These are phyloP conservation scores for Chrysosporium queenslandicum DNA, from an alignment of 2,329 filamentous ascomycete genomes.

Conservation along the genomic window DNA sequence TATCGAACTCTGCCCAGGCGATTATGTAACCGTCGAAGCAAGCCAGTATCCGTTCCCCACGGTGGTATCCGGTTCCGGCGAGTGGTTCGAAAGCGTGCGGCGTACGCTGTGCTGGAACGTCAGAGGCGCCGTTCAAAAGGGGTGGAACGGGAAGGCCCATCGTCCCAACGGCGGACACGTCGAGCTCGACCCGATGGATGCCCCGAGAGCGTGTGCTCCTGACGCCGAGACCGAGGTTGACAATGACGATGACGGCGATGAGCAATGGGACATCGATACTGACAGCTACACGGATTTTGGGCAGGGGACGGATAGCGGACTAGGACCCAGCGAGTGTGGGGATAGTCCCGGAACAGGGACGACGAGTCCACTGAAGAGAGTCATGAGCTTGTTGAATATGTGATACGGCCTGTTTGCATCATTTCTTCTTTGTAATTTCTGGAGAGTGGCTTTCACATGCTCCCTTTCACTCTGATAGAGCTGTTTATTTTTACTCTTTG, in stretches of 20 bases:
- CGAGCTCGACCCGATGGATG: not conserved
- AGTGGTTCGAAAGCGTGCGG: constrained; percentile 95
- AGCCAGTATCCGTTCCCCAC: constrained; percentile 96
- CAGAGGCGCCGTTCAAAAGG: constrained; percentile 82
- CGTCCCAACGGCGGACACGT: constrained; percentile 23
- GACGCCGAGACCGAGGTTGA: constrained; percentile 21
- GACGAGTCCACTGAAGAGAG: constrained; percentile 58
- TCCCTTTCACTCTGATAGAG: not conserved
- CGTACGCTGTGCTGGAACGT: constrained; percentile 93
- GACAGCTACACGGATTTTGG: constrained; percentile 41
- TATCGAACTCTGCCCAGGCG: constrained; percentile 82
- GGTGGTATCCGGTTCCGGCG: constrained; percentile 75
- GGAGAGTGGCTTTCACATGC: not conserved
- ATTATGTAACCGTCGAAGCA: constrained; percentile 91
- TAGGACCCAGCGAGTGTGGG: constrained; percentile 58
- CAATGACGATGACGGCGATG: constrained; percentile 46
- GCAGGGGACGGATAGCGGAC: constrained; percentile 37
- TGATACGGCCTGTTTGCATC: constrained; percentile 22
- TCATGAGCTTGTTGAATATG: constrained; percentile 64
- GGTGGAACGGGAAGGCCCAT: constrained; percentile 49
- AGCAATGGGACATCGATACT: constrained; percentile 90
- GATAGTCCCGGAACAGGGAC: constrained; percentile 45
- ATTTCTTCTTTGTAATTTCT: not conserved
- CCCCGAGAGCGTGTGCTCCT: not conserved
- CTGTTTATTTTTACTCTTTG: not conserved